Evolutionary conservation across 129 eudicot species (phyloP), one percentile per base, ranked within the genome.

Genomic region (Scalesia atractyloides): DNA sequence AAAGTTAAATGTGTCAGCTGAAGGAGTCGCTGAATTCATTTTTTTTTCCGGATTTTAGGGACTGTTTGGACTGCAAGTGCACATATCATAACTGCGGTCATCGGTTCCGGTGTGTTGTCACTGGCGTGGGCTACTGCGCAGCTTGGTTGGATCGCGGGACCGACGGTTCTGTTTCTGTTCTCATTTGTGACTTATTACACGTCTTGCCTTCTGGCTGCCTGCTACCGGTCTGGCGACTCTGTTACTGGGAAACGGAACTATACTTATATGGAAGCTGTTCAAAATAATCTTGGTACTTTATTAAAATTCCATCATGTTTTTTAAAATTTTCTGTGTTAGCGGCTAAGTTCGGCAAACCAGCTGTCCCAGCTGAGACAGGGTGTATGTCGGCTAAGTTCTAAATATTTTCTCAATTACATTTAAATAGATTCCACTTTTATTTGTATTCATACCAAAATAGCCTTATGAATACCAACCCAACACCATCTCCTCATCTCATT

Each of bases 71-170:
- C 97, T 14, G 97, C 97, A 66, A 94, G 98, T 82, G 92, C 98
- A 68, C 98, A 93, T 73, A 93, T 93, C 30, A 87, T 93, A 64
- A 93, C 98, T 53, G 98, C 98, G 5, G 98, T 94, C 13, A 94
- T 94, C 48, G 98, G 98, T 8, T 93, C 98, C 18, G 98, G 99
- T 5, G 99, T 94, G 65, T 43, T 94, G 79, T 94, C 99, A 1
- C 65, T 94, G 81, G 99, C 99, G 22, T 94, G 99, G 99, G 99
- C 99, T 49, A 82, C 82, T 0, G 99, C 97, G 11, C 99, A 94
- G 56, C 88, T 94, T 3, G 99, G 99, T 0, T 94, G 99, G 99
- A 54, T 94, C 11, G 99, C 99, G 16, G 99, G 99, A 13, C 99
- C 99, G 13, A 80, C 92, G 20, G 89, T 94, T 24, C 73, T 94